Evolutionary conservation across 2,329 filamentous ascomycete species (phyloP).

Genomic region (Westerdykella sp.): DNA sequence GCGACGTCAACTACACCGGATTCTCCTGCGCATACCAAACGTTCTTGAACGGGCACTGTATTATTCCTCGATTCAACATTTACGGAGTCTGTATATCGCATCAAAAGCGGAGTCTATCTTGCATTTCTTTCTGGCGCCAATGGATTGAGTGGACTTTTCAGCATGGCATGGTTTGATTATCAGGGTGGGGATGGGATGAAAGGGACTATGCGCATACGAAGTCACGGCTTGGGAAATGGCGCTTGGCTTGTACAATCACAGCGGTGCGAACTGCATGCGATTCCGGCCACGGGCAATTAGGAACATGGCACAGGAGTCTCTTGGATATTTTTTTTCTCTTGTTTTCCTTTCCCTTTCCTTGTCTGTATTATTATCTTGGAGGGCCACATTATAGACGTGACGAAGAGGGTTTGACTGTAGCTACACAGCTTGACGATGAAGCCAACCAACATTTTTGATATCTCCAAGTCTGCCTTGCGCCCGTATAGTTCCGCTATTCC

Average conservation of each 20-base stretch:
- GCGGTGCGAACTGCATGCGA: slow-evolving; percentile 13
- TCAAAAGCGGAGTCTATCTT: slow-evolving; percentile 6
- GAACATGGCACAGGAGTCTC: slow-evolving; percentile 13
- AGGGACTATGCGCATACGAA: slow-evolving; percentile 11
- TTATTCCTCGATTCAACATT: slow-evolving; percentile 16
- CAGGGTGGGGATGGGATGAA: slow-evolving; percentile 5
- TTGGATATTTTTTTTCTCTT: background rate
- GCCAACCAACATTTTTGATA: no score
- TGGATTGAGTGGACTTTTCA: slow-evolving; percentile 27
- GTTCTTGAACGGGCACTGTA: slow-evolving; percentile 4
- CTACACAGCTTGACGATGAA: no score
- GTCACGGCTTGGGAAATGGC: slow-evolving; percentile 4
- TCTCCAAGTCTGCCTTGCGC: no score
- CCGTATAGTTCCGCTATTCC: no score
- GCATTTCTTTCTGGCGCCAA: slow-evolving; percentile 6
- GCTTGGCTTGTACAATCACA: slow-evolving; percentile 22
- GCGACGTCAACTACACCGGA: background rate
- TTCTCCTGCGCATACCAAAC: background rate
- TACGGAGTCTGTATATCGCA: slow-evolving; percentile 9
- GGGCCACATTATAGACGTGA: no score
- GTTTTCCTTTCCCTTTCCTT: background rate
- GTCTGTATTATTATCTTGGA: no score
- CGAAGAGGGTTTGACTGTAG: background rate
- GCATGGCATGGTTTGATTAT: slow-evolving; percentile 7
- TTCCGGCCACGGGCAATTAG: slow-evolving; percentile 11